A percentile compares a stretch with the other conserved stretches of the same genome.
Evolutionary conservation across 73 alveolate genomes (phyloP).

Genomic region (Paramecium caudatum): DNA sequence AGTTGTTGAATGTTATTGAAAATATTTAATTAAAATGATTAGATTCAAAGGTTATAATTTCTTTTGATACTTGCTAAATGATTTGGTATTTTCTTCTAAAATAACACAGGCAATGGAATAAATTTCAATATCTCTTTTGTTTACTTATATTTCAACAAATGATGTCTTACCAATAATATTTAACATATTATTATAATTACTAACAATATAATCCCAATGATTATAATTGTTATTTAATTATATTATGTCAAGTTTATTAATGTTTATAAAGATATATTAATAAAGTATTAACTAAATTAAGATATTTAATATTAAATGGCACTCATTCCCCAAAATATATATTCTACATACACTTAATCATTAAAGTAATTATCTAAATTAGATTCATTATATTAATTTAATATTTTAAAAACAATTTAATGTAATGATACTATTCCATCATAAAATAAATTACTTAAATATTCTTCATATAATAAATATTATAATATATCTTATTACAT

Average conservation of each 20-base stretch:
- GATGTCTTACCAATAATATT: not conserved
- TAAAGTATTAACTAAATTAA: not conserved
- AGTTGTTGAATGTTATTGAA: conserved; percentile 43
- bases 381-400: not conserved
- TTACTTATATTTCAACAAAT: not conserved
- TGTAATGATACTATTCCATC: not conserved
- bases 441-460: not conserved
- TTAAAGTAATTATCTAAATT: not conserved
- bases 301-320: conserved; percentile 2
- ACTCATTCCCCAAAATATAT: conserved; percentile 10
- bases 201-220: conserved; percentile 2
- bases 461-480: too few species aligned
- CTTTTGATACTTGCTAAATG: not conserved
- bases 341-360: not conserved
- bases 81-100: conserved; percentile 13
- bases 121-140: not conserved
- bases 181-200: not conserved
- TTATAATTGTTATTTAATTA: not conserved
- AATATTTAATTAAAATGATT: conserved; percentile 27
- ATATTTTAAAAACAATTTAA: not conserved
- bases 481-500: conserved; percentile 3
- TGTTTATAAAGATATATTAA: not conserved
- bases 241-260: not conserved
- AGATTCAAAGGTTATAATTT: not conserved
- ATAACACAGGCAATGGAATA: conserved; percentile 4